Evolutionary conservation across 148 eudicot species (phyloP), one percentile per base, ranked within the genome.

Genomic region (Rhododendron henanense): DNA sequence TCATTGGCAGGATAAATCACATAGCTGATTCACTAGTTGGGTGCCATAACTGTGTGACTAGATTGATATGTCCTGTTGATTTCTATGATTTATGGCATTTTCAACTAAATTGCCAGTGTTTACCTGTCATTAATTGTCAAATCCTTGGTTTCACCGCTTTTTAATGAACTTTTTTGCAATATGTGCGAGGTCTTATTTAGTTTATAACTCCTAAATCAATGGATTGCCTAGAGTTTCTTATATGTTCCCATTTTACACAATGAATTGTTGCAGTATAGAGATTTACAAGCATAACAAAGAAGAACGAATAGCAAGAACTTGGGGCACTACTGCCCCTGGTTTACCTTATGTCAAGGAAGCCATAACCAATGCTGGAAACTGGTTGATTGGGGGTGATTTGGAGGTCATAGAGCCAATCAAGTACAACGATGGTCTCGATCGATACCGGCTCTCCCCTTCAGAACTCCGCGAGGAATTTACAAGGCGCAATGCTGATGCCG

Each of bases 251-350:
- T 82, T 85, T 85, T 83, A 75, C 61, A 14, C 48, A 10, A 48
- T 84, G 35, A 35, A 25, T 63, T 61, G 78, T 79, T 35, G 76
- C 84, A 95, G 98, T 85, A 92, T 95, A 86, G 93, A 95, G 93
- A 93, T 95, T 81, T 93, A 93, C 93, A 95, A 92, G 91, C 98
- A 95, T 87, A 91, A 93, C 86, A 95, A 93, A 85, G 98, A 95
- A 93, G 98, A 95, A 88, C 87, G 96, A 28, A 90, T 94, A 63
- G 98, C 96, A 77, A 91, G 98, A 65, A 92, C 96, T 19, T 95
- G 98, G 98, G 96, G 98, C 37, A 92, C 96, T 35, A 93, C 98
- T 45, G 93, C 98, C 82, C 92, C 92, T 81, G 98, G 98, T 39
- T 84, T 95, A 33, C 98, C 98, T 41, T 95, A 95, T 83, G 98